Evolutionary conservation across 31 red algal genomes (phyloP).

Genomic region (Odonthalia washingtoniensis): DNA sequence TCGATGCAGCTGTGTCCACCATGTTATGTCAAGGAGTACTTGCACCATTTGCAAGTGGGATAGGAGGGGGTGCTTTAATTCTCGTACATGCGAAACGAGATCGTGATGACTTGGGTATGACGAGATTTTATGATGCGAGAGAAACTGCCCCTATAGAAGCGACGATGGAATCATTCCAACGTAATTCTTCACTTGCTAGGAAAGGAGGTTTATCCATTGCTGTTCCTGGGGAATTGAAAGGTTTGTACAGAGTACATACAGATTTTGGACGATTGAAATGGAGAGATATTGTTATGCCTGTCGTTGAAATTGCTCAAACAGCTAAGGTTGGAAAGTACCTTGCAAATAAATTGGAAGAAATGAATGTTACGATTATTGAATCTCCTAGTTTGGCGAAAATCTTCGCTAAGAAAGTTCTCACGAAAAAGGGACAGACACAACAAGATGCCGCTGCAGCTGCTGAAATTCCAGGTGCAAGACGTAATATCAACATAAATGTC

Average conservation of each 20-base stretch:
- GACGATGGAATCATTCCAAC: conserved; percentile 34
- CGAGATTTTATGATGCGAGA: conserved; percentile 85
- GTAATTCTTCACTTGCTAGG: conserved; percentile 42
- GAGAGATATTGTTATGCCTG: conserved; percentile 76
- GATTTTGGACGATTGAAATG: conserved; percentile 74
- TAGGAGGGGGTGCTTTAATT: conserved; percentile 92
- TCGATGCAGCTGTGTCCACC: conserved; percentile 88
- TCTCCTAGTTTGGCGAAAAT: conserved; percentile 65
- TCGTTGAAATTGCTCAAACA: conserved; percentile 67
- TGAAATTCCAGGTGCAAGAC: conserved; percentile 52
- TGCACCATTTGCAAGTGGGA: conserved; percentile 76
- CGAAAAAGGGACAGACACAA: conserved; percentile 45
- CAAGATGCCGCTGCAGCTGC: conserved; percentile 60
- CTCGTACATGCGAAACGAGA: conserved; percentile 44
- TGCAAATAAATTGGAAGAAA: conserved; percentile 61
- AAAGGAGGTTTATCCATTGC: conserved; percentile 85
- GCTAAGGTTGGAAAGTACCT: conserved; percentile 78
- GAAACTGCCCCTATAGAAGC: conserved; percentile 81
- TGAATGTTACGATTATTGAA: conserved; percentile 63
- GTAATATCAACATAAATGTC: conserved; percentile 1
- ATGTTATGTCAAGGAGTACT: conserved; percentile 93
- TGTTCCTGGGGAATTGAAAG: conserved; percentile 90
- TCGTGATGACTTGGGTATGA: not conserved
- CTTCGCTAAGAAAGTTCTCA: conserved; percentile 69
- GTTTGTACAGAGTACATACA: conserved; percentile 75